phyloP scores from a whole-genome alignment of 345 rosid species.

The Arabis alpina region DNA sequence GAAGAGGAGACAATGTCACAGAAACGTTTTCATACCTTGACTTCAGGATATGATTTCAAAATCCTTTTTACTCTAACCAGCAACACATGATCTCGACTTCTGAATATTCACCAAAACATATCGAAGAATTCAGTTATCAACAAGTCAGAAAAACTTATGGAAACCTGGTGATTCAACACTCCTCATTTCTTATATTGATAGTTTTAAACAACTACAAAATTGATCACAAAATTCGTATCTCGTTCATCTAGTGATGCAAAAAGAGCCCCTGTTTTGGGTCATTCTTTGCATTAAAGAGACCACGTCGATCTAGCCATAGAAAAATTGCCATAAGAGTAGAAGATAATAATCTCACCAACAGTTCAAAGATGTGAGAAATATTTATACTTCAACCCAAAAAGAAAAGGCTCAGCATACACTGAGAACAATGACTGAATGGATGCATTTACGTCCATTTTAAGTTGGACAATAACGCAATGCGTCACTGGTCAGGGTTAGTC shows the following conservation, averaged over 20 bases:
- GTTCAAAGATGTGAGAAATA: not conserved
- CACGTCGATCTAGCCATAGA: not conserved
- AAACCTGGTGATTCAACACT: too few species aligned
- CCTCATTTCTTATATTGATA: too few species aligned
- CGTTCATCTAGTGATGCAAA: not conserved
- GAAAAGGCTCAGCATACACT: not conserved
- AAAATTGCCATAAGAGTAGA: not conserved
- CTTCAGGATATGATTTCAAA: not conserved
- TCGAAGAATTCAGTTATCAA: too few species aligned
- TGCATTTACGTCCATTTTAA: not conserved
- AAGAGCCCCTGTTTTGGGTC: too few species aligned
- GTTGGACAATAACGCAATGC: not conserved
- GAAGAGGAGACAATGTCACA: too few species aligned
- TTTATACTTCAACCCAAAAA: not conserved
- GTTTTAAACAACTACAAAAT: conserved; percentile 22
- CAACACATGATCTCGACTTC: too few species aligned
- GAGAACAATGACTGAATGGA: not conserved
- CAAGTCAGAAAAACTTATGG: too few species aligned
- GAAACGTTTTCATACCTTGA: not conserved
- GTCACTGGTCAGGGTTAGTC: not conserved
- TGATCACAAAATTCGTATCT: conserved; percentile 5
- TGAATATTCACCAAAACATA: too few species aligned
- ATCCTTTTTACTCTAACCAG: too few species aligned
- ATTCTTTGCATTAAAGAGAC: not conserved
- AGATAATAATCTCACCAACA: not conserved